Evolutionary conservation across 345 rosid genomes (phyloP).

Genomic region (Turnera subulata): DNA sequence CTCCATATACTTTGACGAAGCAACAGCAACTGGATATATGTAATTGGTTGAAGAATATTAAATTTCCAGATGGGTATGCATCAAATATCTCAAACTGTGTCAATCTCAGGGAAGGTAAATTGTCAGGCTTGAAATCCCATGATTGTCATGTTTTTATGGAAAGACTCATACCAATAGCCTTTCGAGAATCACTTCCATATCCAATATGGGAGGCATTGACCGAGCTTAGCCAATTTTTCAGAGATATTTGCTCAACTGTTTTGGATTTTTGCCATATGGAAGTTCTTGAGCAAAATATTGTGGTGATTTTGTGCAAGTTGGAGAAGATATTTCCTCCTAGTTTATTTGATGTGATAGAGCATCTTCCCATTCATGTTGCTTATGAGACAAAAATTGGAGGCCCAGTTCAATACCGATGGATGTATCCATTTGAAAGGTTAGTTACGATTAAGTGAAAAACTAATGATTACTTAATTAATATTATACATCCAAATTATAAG

Average conservation of each 20-base stretch:
- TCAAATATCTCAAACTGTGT: background rate
- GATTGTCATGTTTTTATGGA: conserved; percentile 3
- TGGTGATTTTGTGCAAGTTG: background rate
- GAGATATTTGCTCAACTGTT: background rate
- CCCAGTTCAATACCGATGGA: conserved; percentile 10
- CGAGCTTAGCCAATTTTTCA: background rate
- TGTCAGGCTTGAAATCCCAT: background rate
- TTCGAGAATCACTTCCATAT: background rate
- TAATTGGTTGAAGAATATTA: background rate
- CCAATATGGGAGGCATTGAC: background rate
- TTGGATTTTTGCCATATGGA: background rate
- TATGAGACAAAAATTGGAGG: too few relatives aligned
- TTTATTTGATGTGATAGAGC: conserved; percentile 1
- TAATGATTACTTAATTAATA: too few relatives aligned
- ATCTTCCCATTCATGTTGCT: background rate
- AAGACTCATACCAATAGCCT: background rate
- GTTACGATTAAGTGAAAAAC: too few relatives aligned
- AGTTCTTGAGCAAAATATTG: background rate
- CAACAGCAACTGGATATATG: background rate
- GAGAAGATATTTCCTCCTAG: background rate
- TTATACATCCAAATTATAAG: background rate
- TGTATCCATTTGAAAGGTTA: conserved; percentile 13
- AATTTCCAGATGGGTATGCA: conserved; percentile 5
- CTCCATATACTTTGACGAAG: background rate
- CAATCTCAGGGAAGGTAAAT: background rate